Percentiles rank a stretch among this genome's conserved stretches.
Evolutionary conservation across 2,329 filamentous ascomycete genomes (phyloP).

Genomic region (Cladosporium austrohemisphaericum): DNA sequence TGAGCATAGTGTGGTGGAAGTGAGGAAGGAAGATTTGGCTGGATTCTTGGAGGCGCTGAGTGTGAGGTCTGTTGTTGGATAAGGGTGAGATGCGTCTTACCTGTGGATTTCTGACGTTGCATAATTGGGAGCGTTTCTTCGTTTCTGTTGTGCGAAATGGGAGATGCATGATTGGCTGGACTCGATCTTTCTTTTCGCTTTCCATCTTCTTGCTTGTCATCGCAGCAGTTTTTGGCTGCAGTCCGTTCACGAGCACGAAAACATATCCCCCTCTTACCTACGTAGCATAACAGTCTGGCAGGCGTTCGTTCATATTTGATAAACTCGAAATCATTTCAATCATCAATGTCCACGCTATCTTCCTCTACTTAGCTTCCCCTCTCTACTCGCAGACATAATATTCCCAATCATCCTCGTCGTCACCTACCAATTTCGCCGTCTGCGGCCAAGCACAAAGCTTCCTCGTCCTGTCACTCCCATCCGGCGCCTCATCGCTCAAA

Average conservation of each 20-base stretch:
- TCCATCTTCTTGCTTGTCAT: too few relatives aligned
- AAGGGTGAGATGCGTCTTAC: neutral
- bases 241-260: too few relatives aligned
- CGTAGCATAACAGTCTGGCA: too few relatives aligned
- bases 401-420: conserved; percentile 24
- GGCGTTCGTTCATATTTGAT: too few relatives aligned
- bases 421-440: conserved; percentile 28
- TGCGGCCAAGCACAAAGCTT: conserved; percentile 35
- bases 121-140: too few relatives aligned
- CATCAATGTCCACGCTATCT: too few relatives aligned
- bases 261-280: too few relatives aligned
- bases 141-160: too few relatives aligned
- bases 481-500: conserved; percentile 29
- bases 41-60: conserved; percentile 89
- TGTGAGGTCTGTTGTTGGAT: conserved; percentile 77
- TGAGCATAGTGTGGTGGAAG: conserved; percentile 94
- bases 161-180: too few relatives aligned
- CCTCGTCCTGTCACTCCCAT: conserved; percentile 31
- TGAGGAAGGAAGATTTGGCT: conserved; percentile 90
- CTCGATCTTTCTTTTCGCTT: too few relatives aligned
- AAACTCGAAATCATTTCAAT: too few relatives aligned
- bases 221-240: too few relatives aligned
- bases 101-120: neutral
- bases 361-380: neutral
- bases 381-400: conserved; percentile 25